Conservation (phyloP, 257 asterid species). For the Primulina huaijiensis region DNA sequence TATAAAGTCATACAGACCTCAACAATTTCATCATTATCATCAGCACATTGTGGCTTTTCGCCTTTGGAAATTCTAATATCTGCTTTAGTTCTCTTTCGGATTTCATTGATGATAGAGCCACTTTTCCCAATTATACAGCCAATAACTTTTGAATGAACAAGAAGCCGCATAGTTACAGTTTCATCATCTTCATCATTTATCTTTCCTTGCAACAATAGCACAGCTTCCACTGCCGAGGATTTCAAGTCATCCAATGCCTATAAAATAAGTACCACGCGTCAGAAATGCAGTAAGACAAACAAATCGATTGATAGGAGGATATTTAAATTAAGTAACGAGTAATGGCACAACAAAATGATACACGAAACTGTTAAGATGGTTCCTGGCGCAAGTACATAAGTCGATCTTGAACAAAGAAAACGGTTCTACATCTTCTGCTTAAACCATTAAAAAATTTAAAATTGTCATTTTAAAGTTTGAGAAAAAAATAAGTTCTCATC, state of each 20-base stretch:
- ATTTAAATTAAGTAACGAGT: not conserved
- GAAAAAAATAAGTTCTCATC: not conserved
- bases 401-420: slow-evolving; percentile 1
- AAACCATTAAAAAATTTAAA: not conserved
- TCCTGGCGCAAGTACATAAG: not conserved
- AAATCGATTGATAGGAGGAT: not conserved
- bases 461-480: not conserved
- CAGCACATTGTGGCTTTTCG: slow-evolving; percentile 71
- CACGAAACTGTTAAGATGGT: slow-evolving; percentile 10
- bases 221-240: slow-evolving; percentile 94
- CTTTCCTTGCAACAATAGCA: slow-evolving; percentile 78
- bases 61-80: slow-evolving; percentile 85
- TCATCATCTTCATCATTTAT: slow-evolving; percentile 79
- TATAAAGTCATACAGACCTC: slow-evolving; percentile 49
- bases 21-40: slow-evolving; percentile 72
- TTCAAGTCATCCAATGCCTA: slow-evolving; percentile 77
- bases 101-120: slow-evolving; percentile 84
- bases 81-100: slow-evolving; percentile 81
- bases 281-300: slow-evolving; percentile 15
- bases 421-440: not conserved
- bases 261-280: slow-evolving; percentile 24
- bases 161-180: slow-evolving; percentile 62
- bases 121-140: slow-evolving; percentile 91
- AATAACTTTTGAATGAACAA: slow-evolving; percentile 80
- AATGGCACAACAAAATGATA: not conserved